A percentile compares a stretch with the other conserved stretches of the same genome.
phyloP scores from a whole-genome alignment of 805 yeast genomes.

The Starmerella floris region DNA sequence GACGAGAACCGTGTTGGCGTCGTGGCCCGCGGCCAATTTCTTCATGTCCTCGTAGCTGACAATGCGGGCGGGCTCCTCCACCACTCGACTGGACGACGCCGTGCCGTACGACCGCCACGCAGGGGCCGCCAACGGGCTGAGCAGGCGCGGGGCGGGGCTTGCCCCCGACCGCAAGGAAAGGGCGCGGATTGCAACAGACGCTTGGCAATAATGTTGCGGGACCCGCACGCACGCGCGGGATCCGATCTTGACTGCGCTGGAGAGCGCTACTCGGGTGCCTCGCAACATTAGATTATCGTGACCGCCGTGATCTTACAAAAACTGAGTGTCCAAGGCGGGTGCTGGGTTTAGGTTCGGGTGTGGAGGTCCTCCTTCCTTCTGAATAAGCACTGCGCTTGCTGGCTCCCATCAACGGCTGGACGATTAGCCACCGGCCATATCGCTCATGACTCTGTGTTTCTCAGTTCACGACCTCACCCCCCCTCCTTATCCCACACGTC shows the following conservation, averaged over 20 bases:
- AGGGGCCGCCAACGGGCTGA: background rate
- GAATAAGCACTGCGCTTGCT: too few relatives aligned
- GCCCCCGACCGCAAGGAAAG: background rate
- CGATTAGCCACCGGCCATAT: too few relatives aligned
- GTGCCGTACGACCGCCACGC: conserved; percentile 19
- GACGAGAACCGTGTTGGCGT: conserved; percentile 44
- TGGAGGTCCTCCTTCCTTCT: background rate
- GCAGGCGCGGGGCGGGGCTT: background rate
- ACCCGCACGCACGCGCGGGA: background rate
- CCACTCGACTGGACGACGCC: conserved; percentile 13
- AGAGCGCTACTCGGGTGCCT: background rate
- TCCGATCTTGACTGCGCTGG: background rate
- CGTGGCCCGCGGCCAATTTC: conserved; percentile 33
- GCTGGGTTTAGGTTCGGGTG: conserved; percentile 2
- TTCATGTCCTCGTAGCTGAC: conserved; percentile 44
- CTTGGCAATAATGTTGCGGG: background rate
- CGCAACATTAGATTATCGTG: background rate
- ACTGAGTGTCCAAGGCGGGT: background rate
- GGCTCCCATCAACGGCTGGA: too few relatives aligned
- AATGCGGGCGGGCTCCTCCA: conserved; percentile 35
- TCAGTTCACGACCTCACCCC: too few relatives aligned
- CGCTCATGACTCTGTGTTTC: too few relatives aligned
- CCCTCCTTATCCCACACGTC: too few relatives aligned
- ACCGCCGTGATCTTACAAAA: background rate
- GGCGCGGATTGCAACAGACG: background rate